A percentile compares a stretch with the other conserved stretches of the same genome.
phyloP scores from a whole-genome alignment of 2,329 filamentous ascomycete species.

The Fusarium siculi region DNA sequence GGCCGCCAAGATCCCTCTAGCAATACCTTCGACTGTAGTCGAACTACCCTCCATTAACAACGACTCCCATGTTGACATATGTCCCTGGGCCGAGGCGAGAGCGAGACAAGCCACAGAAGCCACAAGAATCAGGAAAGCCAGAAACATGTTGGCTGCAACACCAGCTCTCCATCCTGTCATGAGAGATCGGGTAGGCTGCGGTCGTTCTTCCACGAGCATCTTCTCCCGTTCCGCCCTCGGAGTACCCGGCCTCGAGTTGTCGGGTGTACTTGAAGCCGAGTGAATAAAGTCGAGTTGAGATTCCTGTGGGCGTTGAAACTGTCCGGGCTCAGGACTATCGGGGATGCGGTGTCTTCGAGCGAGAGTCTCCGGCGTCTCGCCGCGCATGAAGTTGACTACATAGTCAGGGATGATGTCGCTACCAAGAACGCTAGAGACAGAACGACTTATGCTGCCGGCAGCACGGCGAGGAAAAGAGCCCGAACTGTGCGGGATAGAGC shows the following conservation, averaged over 20 bases:
- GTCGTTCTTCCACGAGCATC: constrained; percentile 39
- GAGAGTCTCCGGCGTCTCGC: constrained; percentile 64
- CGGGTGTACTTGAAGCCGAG: constrained; percentile 14
- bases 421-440: constrained; percentile 50
- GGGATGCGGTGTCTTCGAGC: constrained; percentile 54
- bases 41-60: constrained; percentile 55
- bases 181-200: constrained; percentile 40
- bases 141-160: constrained; percentile 55
- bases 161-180: constrained; percentile 61
- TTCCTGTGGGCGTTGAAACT: constrained; percentile 33
- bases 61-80: constrained; percentile 49
- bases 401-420: constrained; percentile 65
- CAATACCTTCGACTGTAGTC: constrained; percentile 48
- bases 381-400: constrained; percentile 64
- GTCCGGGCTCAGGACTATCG: constrained; percentile 42
- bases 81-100: constrained; percentile 49
- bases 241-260: constrained; percentile 35
- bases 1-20: constrained; percentile 56
- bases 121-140: constrained; percentile 53
- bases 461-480: constrained; percentile 40
- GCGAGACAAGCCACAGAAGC: constrained; percentile 54
- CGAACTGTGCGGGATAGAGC: constrained; percentile 37
- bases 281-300: constrained; percentile 29
- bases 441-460: constrained; percentile 44
- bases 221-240: constrained; percentile 42